Percentiles rank a stretch among this genome's conserved stretches.
These are phyloP conservation scores for Globisporangium mamillatum DNA, from an alignment of 352 stramenopile genomes.

Conservation along the genomic window DNA sequence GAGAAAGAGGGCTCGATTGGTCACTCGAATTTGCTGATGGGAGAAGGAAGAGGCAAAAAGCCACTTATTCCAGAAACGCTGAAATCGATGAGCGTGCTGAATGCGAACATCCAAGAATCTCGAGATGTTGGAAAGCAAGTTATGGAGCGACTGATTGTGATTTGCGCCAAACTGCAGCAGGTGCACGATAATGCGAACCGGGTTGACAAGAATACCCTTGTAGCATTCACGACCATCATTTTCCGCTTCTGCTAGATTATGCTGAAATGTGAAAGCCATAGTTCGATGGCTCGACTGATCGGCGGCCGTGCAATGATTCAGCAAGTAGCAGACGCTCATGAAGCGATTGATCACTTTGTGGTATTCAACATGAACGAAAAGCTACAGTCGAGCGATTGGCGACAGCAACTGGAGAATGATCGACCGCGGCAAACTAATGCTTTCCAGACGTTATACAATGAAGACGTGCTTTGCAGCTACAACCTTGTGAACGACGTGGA, in stretches of 20 bases:
- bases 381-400: neutral
- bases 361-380: neutral
- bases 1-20: neutral
- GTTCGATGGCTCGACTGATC: neutral
- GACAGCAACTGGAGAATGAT: neutral
- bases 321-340: neutral
- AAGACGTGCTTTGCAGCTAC: neutral
- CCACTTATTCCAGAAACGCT: neutral
- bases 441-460: neutral
- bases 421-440: neutral
- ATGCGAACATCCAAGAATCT: neutral
- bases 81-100: neutral
- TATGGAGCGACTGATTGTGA: neutral
- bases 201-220: neutral
- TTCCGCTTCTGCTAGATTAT: neutral
- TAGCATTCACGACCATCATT: neutral
- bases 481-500: neutral
- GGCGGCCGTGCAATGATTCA: neutral
- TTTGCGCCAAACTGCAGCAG: neutral
- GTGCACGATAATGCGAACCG: neutral
- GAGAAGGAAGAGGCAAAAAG: neutral
- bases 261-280: neutral
- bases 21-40: neutral
- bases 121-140: neutral
- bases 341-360: conserved; percentile 1